Evolutionary conservation across 1,284 basidiomycete species (phyloP).

Genomic region (Ustilago cynodontis): DNA sequence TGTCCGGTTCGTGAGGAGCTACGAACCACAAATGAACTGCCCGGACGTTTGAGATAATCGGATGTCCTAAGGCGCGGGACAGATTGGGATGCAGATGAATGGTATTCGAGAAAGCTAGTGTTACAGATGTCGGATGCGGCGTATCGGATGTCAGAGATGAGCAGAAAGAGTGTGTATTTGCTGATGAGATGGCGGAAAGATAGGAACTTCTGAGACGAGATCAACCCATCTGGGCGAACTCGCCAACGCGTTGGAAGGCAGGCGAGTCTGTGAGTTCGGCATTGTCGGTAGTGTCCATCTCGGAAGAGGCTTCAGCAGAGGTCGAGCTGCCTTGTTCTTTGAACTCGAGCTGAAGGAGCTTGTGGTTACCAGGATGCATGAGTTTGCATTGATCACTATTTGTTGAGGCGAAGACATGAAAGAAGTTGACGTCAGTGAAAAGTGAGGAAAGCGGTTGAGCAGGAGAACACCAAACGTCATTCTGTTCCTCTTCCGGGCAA

Average conservation of each 20-base stretch:
- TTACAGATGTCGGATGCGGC: conserved; percentile 23
- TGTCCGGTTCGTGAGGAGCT: too few relatives aligned
- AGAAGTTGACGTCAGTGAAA: neutral
- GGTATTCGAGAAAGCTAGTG: conserved; percentile 18
- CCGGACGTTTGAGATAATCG: neutral
- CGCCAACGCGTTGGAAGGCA: conserved; percentile 27
- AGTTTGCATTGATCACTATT: conserved; percentile 52
- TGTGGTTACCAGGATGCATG: conserved; percentile 57
- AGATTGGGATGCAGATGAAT: conserved; percentile 5
- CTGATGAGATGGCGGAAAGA: neutral
- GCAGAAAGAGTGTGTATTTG: neutral
- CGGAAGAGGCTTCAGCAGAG: neutral
- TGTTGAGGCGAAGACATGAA: neutral
- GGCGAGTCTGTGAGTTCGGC: neutral
- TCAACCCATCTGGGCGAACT: conserved; percentile 33
- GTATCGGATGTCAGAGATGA: conserved; percentile 2
- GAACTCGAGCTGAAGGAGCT: conserved; percentile 46
- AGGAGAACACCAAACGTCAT: too few relatives aligned
- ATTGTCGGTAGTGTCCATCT: conserved; percentile 33
- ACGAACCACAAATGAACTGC: too few relatives aligned
- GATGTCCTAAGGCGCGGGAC: neutral
- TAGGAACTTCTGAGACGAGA: neutral
- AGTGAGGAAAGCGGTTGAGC: too few relatives aligned
- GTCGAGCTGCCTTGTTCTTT: conserved; percentile 10
- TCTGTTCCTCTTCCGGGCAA: too few relatives aligned